These are phyloP conservation scores for Tieghemiomyces parasiticus DNA, from an alignment of 192 early-diverging fungal genomes.

Conservation along the genomic window DNA sequence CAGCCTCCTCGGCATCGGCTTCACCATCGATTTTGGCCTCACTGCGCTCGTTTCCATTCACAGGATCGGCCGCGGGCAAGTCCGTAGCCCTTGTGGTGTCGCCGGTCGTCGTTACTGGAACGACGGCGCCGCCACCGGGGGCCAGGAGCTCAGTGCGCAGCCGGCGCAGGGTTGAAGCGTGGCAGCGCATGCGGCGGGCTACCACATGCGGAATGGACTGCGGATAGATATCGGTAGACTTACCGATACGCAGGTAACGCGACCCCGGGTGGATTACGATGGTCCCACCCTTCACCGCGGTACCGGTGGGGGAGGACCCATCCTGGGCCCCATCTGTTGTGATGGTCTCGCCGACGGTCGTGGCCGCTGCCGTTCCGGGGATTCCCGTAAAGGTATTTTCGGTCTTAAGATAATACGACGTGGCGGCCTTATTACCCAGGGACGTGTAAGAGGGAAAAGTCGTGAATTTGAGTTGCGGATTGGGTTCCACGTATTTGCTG, in stretches of 20 bases:
- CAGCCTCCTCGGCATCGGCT: conserved; percentile 6
- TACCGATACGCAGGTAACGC: conserved; percentile 60
- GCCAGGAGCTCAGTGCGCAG: no score
- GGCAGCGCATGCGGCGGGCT: conserved; percentile 39
- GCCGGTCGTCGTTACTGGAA: no score
- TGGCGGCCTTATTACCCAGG: neutral
- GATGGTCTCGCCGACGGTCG: no score
- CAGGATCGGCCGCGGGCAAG: neutral
- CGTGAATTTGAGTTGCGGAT: conserved; percentile 7
- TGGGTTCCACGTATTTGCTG: neutral
- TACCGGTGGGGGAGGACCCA: neutral
- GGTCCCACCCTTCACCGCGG: conserved; percentile 5
- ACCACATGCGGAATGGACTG: conserved; percentile 63
- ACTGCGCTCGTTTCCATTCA: conserved; percentile 8
- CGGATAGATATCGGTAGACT: conserved; percentile 70
- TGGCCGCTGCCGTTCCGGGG: neutral
- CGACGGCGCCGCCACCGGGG: no score
- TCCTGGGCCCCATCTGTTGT: no score
- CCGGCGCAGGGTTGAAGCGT: neutral
- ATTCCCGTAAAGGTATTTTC: neutral
- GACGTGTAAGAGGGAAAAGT: conserved; percentile 6
- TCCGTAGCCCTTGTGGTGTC: no score
- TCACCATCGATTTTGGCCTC: neutral
- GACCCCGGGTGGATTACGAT: conserved; percentile 84
- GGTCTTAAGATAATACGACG: conserved; percentile 1